Evolutionary conservation across 768 basidiomycete species (phyloP), one percentile per base, ranked within the genome.

Genomic region (Termitomyces sp.): DNA sequence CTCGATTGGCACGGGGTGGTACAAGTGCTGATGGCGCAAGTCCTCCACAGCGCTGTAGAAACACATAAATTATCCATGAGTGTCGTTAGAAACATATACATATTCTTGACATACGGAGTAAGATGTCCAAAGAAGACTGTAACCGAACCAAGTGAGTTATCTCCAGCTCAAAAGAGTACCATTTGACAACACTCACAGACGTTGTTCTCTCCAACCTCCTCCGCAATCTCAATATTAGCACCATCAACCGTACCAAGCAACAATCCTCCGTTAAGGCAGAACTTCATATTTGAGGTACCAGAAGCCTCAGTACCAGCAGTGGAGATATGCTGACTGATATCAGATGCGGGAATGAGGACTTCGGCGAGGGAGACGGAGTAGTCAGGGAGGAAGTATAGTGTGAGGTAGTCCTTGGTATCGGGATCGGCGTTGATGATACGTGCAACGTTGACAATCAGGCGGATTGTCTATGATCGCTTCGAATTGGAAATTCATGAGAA

Each of bases 271-370:
- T 94, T 94, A 53, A 96, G 69, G 65, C 90, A 90, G 73, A 98
- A 93, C 72, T 90, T 90, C 88, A 91, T 90, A 74, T 90, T 92
- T 7, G 86, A 89, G 42, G 88, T 89, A 35, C 86, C 88, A 1
- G 84, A 85, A 12, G 89, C 88, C 69, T 98, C 94, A 2, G 96
- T 98, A 38, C 96, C 96, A 3, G 96, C 97, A 14, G 96, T 98
- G 24, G 92, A 94, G 72, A 99, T 98, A 72, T 98, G 96, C 68
- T 97, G 92, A 60, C 86, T 88, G 75, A 98, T 90, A 70, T 98
- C 94, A 30, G 90, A 88, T 13, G 96, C 91, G n/a, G 90, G 91
- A 59, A 94, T 90, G 63, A 94, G 78, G 24, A 94, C 75, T 68
- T 93, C 91, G 1, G 91, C 89, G 47, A 90, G 72, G 47, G 88